Conservation (phyloP, 257 asterid species). For the Lithospermum erythrorhizon region DNA sequence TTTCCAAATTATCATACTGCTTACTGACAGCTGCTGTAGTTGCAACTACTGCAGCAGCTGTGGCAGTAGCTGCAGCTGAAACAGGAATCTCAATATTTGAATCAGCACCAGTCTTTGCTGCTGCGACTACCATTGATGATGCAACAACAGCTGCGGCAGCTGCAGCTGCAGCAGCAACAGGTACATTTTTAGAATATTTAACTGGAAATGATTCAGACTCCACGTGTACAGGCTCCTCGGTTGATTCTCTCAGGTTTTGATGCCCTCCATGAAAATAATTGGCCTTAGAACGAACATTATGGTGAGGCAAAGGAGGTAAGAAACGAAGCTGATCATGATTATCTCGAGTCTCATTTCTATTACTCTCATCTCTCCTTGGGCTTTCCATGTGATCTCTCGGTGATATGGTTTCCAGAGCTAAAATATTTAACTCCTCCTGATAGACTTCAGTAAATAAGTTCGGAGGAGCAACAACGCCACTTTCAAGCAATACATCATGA, state of each 20-base stretch:
- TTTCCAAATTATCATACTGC: conserved; percentile 59
- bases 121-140: conserved; percentile 88
- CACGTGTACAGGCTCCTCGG: conserved; percentile 23
- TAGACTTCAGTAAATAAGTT: conserved; percentile 67
- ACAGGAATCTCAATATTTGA: conserved; percentile 67
- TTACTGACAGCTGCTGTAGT: conserved; percentile 66
- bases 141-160: conserved; percentile 95
- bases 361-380: conserved; percentile 23
- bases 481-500: conserved; percentile 82
- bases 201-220: conserved; percentile 31
- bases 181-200: conserved; percentile 40
- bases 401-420: conserved; percentile 29
- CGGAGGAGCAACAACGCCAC: conserved; percentile 96
- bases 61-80: conserved; percentile 86
- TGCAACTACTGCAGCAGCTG: conserved; percentile 91
- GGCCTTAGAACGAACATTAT: conserved; percentile 30
- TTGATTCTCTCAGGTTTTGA: conserved; percentile 30
- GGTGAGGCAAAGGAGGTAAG: conserved; percentile 78
- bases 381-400: conserved; percentile 30
- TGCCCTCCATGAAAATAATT: conserved; percentile 26
- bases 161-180: conserved; percentile 78
- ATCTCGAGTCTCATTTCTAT: conserved; percentile 19
- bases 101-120: conserved; percentile 44
- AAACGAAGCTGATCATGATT: conserved; percentile 31
- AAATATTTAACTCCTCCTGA: conserved; percentile 35